Base-by-base conservation (phyloP, 2,329 filamentous ascomycete species). In the Colletotrichum simmondsii region DNA sequence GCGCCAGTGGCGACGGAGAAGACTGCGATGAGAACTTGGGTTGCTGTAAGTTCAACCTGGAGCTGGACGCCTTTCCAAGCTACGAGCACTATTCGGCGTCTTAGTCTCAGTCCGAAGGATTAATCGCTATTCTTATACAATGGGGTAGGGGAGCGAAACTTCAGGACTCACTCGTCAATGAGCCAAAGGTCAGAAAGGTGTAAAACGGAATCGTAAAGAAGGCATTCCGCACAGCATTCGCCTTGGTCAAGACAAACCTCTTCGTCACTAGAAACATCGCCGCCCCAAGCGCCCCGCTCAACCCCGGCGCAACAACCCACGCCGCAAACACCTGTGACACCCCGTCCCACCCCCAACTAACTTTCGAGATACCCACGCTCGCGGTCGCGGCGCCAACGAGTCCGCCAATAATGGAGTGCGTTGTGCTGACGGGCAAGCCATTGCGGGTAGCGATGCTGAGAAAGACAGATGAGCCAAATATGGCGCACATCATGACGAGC, bases 381-480 rank as follows among this genome's bases (percentile, higher is more conserved):
- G 82, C 83, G 0, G 80, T 80, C 3, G 80, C 82, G 0, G 81
- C 79, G 12, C 83, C 83, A 0, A 84, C 78, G 1, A 84, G 52
- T 2, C 83, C 83, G 5, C 82, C 87, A 52, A 88, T 84, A 52
- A 88, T 84, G 65, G 85, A 87, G 77, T 89, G 86, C 0, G 88
- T 90, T 2, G 88, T 89, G 3, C 86, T 88, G 4, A 90, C 86
- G 1, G 88, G 88, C 72, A 89, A 81, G 60, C 87, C 87, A 60
- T 86, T 81, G 8, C 83, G 79, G 2, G 88, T 90, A 1, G 87
- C 87, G 59, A 87, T 76, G 2, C 87, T 89, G 16, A 90, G 83
- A 74, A 87, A 90, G n/a, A 85, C 77, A 0, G 87, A 86, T 0
- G 84, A 88, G 4, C 84, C 86, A 57, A 89, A 77, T 66, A 89